These are phyloP conservation scores for Saturnispora mendoncae DNA, from an alignment of 805 yeast genomes.

Conservation along the genomic window DNA sequence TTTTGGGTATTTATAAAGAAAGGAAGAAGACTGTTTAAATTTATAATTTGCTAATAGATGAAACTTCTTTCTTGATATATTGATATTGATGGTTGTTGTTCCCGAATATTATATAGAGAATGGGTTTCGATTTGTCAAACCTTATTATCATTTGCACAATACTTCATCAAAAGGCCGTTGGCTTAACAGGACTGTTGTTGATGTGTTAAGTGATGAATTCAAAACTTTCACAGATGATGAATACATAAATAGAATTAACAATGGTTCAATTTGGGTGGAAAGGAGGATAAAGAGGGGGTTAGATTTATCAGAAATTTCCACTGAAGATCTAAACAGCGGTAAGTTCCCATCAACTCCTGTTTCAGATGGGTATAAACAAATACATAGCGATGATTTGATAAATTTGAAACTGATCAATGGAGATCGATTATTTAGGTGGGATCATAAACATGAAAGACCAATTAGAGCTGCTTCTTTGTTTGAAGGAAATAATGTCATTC, in stretches of 20 bases:
- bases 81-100: not conserved
- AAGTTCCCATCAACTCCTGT: constrained; percentile 3
- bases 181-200: constrained; percentile 31
- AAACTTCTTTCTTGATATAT: not conserved
- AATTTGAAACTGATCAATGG: constrained; percentile 17
- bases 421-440: constrained; percentile 22
- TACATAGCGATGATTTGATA: constrained; percentile 25
- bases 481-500: constrained; percentile 3
- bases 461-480: constrained; percentile 12
- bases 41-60: not conserved
- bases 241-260: constrained; percentile 18
- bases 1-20: constrained; percentile 65
- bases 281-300: constrained; percentile 4
- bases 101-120: constrained; percentile 9
- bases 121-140: constrained; percentile 26
- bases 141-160: constrained; percentile 31
- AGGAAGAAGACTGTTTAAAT: not conserved
- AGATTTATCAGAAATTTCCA: constrained; percentile 12
- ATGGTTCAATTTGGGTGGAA: constrained; percentile 17
- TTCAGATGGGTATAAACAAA: constrained; percentile 16
- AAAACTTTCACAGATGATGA: constrained; percentile 22
- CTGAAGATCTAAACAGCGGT: not conserved
- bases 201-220: constrained; percentile 34
- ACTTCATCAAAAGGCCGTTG: constrained; percentile 39
- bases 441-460: constrained; percentile 28